phyloP scores from a whole-genome alignment of 495 filamentous ascomycete species.

The Penicillium lagena region DNA sequence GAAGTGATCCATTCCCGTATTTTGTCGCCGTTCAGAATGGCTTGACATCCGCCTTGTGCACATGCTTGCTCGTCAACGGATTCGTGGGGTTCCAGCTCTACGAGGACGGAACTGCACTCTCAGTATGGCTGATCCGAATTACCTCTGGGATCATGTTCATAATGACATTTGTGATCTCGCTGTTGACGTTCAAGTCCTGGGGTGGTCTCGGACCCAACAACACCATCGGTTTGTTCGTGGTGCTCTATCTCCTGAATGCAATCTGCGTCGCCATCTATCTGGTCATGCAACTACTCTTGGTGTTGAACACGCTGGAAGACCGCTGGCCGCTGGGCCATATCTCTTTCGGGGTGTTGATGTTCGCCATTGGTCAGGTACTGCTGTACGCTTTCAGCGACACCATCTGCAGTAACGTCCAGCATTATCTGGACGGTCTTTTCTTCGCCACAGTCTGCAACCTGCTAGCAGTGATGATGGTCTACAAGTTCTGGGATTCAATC shows the following conservation, averaged over 20 bases:
- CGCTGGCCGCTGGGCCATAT: conserved; percentile 95
- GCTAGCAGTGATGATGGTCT: conserved; percentile 98
- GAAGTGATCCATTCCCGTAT: conserved; percentile 75
- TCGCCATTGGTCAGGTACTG: conserved; percentile 87
- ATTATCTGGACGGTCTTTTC: conserved; percentile 93
- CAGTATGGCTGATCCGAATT: conserved; percentile 84
- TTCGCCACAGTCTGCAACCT: conserved; percentile 93
- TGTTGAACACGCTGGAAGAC: conserved; percentile 85
- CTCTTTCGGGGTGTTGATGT: conserved; percentile 84
- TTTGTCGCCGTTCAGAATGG: conserved; percentile 87
- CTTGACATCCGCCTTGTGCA: conserved; percentile 82
- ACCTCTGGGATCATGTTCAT: conserved; percentile 76
- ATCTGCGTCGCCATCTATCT: conserved; percentile 81
- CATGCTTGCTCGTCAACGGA: conserved; percentile 89
- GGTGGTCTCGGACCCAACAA: conserved; percentile 78
- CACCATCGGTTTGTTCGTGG: conserved; percentile 83
- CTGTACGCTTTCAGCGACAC: conserved; percentile 82
- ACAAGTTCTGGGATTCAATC: conserved; percentile 99
- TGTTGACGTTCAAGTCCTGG: conserved; percentile 92
- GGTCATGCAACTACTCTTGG: conserved; percentile 80
- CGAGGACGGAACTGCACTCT: conserved; percentile 94
- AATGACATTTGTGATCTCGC: conserved; percentile 76
- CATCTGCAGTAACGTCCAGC: conserved; percentile 79
- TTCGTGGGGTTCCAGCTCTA: conserved; percentile 99
- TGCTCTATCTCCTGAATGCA: conserved; percentile 87